These are phyloP conservation scores for Fragaria iinumae DNA, from an alignment of 306 rosid genomes.

Conservation along the genomic window DNA sequence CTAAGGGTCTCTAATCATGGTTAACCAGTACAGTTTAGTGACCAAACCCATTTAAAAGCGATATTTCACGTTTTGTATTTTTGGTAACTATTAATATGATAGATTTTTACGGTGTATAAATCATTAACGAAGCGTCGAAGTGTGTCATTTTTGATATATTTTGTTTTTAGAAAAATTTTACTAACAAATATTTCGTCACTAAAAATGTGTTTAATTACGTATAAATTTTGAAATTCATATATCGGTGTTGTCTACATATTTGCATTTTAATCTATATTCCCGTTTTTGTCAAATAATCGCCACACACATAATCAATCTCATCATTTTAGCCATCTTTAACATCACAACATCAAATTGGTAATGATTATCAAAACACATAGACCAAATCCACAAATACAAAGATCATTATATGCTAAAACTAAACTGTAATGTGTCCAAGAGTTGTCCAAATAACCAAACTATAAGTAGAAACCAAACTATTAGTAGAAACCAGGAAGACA, in stretches of 20 bases:
- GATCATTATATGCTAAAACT: not conserved
- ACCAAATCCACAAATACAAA: not conserved
- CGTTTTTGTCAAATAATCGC: not conserved
- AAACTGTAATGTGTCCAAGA: too few relatives aligned
- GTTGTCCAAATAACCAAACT: not conserved
- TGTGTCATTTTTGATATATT: too few relatives aligned
- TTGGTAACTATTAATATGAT: too few relatives aligned
- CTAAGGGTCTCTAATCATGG: not conserved
- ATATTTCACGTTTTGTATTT: too few relatives aligned
- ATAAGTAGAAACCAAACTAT: not conserved
- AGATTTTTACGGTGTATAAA: too few relatives aligned
- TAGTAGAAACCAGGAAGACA: not conserved
- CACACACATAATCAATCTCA: not conserved
- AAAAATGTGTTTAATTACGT: too few relatives aligned
- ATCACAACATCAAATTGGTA: not conserved
- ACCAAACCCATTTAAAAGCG: not conserved
- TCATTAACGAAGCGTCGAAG: too few relatives aligned
- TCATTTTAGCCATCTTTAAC: not conserved
- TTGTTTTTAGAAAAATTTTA: too few relatives aligned
- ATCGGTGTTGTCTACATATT: too few relatives aligned
- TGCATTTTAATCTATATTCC: too few relatives aligned
- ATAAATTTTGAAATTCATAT: too few relatives aligned
- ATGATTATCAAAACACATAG: not conserved
- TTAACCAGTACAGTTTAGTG: not conserved
- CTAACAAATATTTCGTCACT: too few relatives aligned